Evolutionary conservation across 2,329 filamentous ascomycete genomes (phyloP).

Genomic region (Alternaria triticina): DNA sequence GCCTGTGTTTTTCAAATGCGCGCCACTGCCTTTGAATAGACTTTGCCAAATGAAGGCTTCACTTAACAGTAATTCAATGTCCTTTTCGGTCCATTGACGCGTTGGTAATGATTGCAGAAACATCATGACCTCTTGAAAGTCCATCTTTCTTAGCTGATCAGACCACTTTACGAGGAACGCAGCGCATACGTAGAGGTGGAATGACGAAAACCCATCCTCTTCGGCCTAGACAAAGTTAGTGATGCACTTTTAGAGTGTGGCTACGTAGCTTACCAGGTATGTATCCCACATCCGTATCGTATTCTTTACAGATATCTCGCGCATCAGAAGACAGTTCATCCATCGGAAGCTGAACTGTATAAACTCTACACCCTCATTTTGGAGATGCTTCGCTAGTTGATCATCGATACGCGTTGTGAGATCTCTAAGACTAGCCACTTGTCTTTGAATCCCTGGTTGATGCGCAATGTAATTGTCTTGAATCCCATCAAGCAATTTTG

Average conservation of each 20-base stretch:
- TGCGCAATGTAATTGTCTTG: conserved; percentile 99
- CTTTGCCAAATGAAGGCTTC: conserved; percentile 99
- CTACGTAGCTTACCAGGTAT: conserved; percentile 74
- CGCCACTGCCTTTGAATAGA: conserved; percentile 90
- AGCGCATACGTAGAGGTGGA: conserved; percentile 97
- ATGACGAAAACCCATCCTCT: conserved; percentile 97
- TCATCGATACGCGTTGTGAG: conserved; percentile 89
- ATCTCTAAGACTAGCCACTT: conserved; percentile 87
- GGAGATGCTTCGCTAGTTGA: conserved; percentile 83
- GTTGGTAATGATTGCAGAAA: conserved; percentile 95
- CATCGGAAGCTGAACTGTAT: conserved; percentile 99
- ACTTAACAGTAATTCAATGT: conserved; percentile 92
- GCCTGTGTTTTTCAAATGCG: conserved; percentile 68
- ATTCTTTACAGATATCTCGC: conserved; percentile 94
- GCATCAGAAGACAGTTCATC: conserved; percentile 99
- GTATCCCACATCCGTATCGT: conserved; percentile 99
- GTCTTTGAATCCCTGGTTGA: conserved; percentile 93
- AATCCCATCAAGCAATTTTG: conserved; percentile 96
- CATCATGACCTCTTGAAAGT: conserved; percentile 99
- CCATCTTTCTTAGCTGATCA: conserved; percentile 92
- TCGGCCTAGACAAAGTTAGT: conserved; percentile 71
- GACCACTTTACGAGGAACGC: conserved; percentile 99
- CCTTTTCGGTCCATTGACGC: conserved; percentile 94
- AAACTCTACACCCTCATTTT: conserved; percentile 92
- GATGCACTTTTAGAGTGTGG: background rate